A percentile compares a stretch with the other conserved stretches of the same genome.
Evolutionary conservation across 2,329 filamentous ascomycete species (phyloP).

Genomic region (Erysiphe pulchra): DNA sequence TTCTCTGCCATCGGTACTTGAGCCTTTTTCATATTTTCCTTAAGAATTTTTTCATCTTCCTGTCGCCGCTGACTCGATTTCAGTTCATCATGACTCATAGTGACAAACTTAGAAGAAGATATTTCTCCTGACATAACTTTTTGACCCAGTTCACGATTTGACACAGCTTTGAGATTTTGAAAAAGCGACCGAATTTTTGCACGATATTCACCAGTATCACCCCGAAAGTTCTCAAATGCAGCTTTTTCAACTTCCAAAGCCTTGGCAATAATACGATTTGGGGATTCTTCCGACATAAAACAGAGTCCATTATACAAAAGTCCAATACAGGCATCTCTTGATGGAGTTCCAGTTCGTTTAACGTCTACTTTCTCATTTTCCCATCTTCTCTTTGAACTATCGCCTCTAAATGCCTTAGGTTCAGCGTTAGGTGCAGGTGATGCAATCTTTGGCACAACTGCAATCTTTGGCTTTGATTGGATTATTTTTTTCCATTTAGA

Average conservation of each 20-base stretch:
- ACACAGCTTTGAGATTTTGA: slow-evolving; percentile 83
- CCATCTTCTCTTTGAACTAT: slow-evolving; percentile 58
- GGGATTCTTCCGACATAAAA: slow-evolving; percentile 41
- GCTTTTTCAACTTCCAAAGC: slow-evolving; percentile 66
- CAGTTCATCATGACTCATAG: slow-evolving; percentile 74
- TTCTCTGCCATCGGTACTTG: slow-evolving; percentile 85
- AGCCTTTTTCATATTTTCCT: slow-evolving; percentile 91
- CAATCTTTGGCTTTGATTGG: slow-evolving; percentile 24
- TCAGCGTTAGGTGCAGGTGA: slow-evolving; percentile 18
- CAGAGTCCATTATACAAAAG: slow-evolving; percentile 81
- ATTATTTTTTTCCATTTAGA: slow-evolving; percentile 68
- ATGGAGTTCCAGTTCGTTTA: slow-evolving; percentile 44
- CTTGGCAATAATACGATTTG: slow-evolving; percentile 45
- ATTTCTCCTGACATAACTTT: slow-evolving; percentile 57
- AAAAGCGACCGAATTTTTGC: slow-evolving; percentile 79
- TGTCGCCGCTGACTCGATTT: slow-evolving; percentile 62
- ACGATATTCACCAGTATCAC: slow-evolving; percentile 53
- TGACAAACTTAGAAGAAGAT: slow-evolving; percentile 44
- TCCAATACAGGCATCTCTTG: slow-evolving; percentile 66
- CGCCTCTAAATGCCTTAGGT: slow-evolving; percentile 27
- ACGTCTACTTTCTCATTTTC: slow-evolving; percentile 58
- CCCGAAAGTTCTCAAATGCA: slow-evolving; percentile 42
- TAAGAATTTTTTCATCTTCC: slow-evolving; percentile 49
- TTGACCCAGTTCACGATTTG: slow-evolving; percentile 51
- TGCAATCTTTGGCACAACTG: slow-evolving; percentile 9